Evolutionary conservation across 1,284 basidiomycete genomes (phyloP), one percentile per base, ranked within the genome.

Genomic region (Meripilus lineatus): DNA sequence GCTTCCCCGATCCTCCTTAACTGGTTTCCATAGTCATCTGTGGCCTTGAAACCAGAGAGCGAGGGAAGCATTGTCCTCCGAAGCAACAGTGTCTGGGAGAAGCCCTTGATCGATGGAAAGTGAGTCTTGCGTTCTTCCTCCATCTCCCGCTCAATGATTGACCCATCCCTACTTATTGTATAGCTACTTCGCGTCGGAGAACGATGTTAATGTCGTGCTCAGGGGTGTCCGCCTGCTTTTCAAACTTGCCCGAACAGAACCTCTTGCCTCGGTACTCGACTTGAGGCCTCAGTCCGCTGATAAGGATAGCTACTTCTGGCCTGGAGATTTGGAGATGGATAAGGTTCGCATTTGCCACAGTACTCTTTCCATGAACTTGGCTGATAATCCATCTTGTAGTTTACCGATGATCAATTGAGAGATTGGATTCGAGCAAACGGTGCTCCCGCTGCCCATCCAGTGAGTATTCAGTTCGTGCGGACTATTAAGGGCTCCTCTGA

Each of bases 31-130:
- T 32, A 65, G 63, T 54, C 53, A 21, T 46, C 57, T 0, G 48
- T 64, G 0, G 41, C 53, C 0, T 36, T 65, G 18, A 53, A 57
- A 21, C 61, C 64, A 2, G 41, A 49, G 10, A 64, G 60, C 37
- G 45, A 50, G 5, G 73, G 73, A 0, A 56, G 53, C 1, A 57
- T 75, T 26, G 62, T 54, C 3, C 52, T 74, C 24, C 52, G 54
- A 33, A 63, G 62, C 3, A 50, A 50, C 3, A 63, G 62, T 37
- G 58, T 63, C 1, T 66, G 57, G 38, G 69, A 70, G 32, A 50
- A 63, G 4, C 70, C 72, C 0, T 32, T 63, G 7, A 70, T 75
- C 46, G 64, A 73, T 48, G 66, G 69, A 20, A 64, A 67, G 59
- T 63, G 53, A 24, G 65, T 58, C 2, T n/a, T 30, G 28, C 15